A percentile compares a stretch with the other conserved stretches of the same genome.
Evolutionary conservation across 1,139 yeast genomes (phyloP).

Genomic region (Diutina scorzettiae): DNA sequence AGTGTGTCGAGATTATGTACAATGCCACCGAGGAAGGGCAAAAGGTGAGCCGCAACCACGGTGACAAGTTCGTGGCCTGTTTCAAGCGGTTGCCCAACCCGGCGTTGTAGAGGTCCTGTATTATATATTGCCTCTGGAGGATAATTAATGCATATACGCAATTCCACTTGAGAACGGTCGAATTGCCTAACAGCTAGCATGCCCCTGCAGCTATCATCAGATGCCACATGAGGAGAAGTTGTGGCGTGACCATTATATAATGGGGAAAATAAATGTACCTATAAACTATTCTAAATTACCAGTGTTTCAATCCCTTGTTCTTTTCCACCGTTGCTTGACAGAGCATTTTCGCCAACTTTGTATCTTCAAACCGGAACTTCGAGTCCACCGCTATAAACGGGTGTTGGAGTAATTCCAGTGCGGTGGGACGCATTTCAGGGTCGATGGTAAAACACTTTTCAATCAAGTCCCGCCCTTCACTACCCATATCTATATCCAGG

Average conservation of each 20-base stretch:
- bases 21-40: conserved; percentile 95
- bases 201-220: too few species aligned
- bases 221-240: too few species aligned
- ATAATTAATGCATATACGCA: background rate
- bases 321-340: background rate
- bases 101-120: conserved; percentile 8
- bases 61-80: conserved; percentile 81
- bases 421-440: conserved; percentile 83
- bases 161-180: too few species aligned
- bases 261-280: background rate
- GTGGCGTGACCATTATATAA: too few species aligned
- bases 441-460: conserved; percentile 71
- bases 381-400: conserved; percentile 39
- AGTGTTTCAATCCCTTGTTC: background rate
- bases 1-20: conserved; percentile 78
- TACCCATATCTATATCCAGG: conserved; percentile 50
- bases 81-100: conserved; percentile 65
- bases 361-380: conserved; percentile 47
- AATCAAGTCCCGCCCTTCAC: conserved; percentile 57
- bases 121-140: background rate
- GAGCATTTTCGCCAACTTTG: conserved; percentile 44
- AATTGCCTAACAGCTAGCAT: too few species aligned
- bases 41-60: conserved; percentile 84
- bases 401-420: conserved; percentile 50
- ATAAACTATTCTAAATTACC: background rate